Base-by-base conservation (phyloP, 441 rosid species). In the Kokia cookei region DNA sequence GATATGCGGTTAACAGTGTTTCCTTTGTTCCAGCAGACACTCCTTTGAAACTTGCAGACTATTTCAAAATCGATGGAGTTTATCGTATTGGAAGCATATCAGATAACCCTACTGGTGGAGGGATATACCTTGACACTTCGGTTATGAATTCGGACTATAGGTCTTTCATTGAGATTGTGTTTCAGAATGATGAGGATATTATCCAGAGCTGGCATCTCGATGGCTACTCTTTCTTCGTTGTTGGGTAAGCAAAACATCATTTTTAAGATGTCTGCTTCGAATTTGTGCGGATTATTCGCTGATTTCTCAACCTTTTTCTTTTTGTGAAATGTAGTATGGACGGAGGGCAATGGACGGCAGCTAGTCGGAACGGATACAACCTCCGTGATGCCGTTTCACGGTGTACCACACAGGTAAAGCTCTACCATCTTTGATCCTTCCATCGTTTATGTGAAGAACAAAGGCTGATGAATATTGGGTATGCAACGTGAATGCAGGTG, bases 161-260 rank as follows among this genome's bases (percentile, higher is more conserved):
- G 77, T 77, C 90, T 8, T 95, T 82, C 45, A 72, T 90, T 6
- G 99, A 95, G 85, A 91, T 95, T 37, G 84, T 95, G 12, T 91
- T 95, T 19, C 85, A 87, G 76, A 95, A 95, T 80, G 50, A 75
- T 1, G 98, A 95, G 81, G 75, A 86, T 72, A 84, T 85, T 47
- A 7, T 93, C 43, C 99, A 95, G 80, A 90, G 95, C 82, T 95
- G 83, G 80, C 99, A 95, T 73, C 91, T 95, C 50, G 65, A 90
- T 73, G 99, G 99, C 27, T 90, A 93, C 84, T 79, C 88, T 60
- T 95, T 95, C 83, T 93, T 89, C 60, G 97, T 93, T 40, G 99
- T 96, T 24, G 99, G 97, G 99, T 96, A 88, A 78, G 88, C 57
- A 51, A 51, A 51, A 51, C 60, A 55, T 43, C 15, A 22, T 45